These are phyloP conservation scores for Acacia crassicarpa DNA, from an alignment of 306 rosid species.

Conservation along the genomic window DNA sequence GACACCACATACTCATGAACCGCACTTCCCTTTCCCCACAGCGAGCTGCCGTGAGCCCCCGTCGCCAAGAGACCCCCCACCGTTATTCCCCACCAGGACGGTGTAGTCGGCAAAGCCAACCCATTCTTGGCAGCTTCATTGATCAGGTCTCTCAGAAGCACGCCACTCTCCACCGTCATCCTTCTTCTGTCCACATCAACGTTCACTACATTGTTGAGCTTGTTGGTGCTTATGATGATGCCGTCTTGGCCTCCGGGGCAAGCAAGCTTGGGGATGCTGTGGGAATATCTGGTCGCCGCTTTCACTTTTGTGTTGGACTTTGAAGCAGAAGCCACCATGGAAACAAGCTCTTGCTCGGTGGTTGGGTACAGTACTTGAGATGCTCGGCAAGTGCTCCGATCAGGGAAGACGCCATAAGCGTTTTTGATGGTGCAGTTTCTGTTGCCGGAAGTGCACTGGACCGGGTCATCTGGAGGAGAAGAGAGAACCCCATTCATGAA, in stretches of 20 bases:
- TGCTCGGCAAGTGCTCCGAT: background rate
- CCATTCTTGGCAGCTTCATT: conserved; percentile 56
- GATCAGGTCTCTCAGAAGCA: conserved; percentile 52
- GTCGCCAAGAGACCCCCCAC: conserved; percentile 76
- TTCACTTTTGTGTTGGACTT: background rate
- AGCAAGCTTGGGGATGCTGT: conserved; percentile 17
- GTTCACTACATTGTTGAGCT: conserved; percentile 40
- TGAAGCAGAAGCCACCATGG: background rate
- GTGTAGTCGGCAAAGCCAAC: conserved; percentile 62
- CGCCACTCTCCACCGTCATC: conserved; percentile 66
- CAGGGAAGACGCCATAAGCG: background rate
- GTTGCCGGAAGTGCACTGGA: background rate
- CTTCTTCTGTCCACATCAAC: conserved; percentile 47
- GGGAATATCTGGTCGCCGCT: background rate
- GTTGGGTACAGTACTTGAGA: background rate
- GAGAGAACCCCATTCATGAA: background rate
- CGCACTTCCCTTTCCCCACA: conserved; percentile 74
- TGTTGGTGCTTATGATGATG: conserved; percentile 69
- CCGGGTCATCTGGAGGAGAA: background rate
- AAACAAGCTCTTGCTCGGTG: background rate
- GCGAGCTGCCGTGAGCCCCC: conserved; percentile 83
- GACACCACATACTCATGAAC: conserved; percentile 66
- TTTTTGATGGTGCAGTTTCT: background rate
- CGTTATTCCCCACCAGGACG: conserved; percentile 85
- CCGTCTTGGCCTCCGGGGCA: conserved; percentile 66